Evolutionary conservation across 2,329 filamentous ascomycete species (phyloP), one percentile per base, ranked within the genome.

Genomic region (Colletotrichum brevisporum): DNA sequence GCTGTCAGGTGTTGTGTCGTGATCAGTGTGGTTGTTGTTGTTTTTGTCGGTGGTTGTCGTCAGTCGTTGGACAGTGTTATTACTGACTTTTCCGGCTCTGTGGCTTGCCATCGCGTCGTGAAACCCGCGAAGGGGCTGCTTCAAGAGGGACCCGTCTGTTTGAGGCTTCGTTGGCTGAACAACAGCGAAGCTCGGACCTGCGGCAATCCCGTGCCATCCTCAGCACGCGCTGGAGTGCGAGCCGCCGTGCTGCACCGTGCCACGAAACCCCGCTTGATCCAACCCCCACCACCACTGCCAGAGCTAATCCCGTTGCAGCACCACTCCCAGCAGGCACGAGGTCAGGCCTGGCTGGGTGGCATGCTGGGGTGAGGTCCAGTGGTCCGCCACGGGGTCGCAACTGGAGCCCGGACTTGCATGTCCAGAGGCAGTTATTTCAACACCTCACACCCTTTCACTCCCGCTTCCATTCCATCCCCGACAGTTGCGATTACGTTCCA

Each of bases 381-480:
- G 67, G 63, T 58, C 63, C 67, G 57, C 67, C 67, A 68, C 52
- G 45, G 64, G 64, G 67, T 63, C 57, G 63, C 67, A 68, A 26
- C 54, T 64, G 60, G 48, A 66, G 62, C n/a, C n/a, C 55, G 52
- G 58, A 55, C 58, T 71, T 86, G 82, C 86, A 89, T 67, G 82
- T 78, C 75, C 72, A 65, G 70, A 57, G 69, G 66, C 69, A 64
- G 63, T 70, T 72, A 70, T 87, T 71, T 72, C 65, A 80, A 76
- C 73, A 72, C 75, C 74, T 77, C 74, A 67, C 67, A 74, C 67
- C 69, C 64, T 66, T 64, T 71, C 73, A n/a, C 72, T 75, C 74
- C 71, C 70, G 71, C 71, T 79, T 78, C 77, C 78, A 75, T 80
- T 78, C 77, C 77, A 75, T 80, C 78, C 52, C 64, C 53, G 64